Evolutionary conservation across 441 rosid genomes (phyloP), one percentile per base, ranked within the genome.

Genomic region (Erodium texanum): DNA sequence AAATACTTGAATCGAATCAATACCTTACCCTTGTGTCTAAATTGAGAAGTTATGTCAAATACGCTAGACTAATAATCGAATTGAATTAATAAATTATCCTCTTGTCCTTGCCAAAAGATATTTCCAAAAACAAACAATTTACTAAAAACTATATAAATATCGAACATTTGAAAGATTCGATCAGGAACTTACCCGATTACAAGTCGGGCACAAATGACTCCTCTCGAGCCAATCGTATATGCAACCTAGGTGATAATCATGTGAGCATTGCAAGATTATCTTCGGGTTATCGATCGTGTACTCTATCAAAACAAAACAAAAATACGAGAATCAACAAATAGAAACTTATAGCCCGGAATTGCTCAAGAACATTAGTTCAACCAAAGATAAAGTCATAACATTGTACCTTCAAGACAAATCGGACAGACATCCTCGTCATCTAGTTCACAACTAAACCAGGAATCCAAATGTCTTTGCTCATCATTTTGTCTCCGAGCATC

Each of bases 191-290:
- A 87, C 89, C 88, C 75, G 77, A 71, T 73, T 58, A 68, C 92
- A 83, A 32, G 83, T 66, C n/a, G 88, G 87, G 77, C 89, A 85
- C 9, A 67, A 71, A 68, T 72, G 19, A 56, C 86, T 83, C 82
- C 89, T 81, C 77, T 85, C 86, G 83, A 78, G 82, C 87, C 92
- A 87, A 66, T 87, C 86, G 48, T 78, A 82, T 72, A 82, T 83
- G 68, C 92, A 87, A 22, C 81, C 38, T 2, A 85, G 88, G 68
- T 87, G 92, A 69, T 72, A 85, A 62, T 74, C 68, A 66, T 81
- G 92, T 23, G 78, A 70, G 71, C 92, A 87, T 62, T 76, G 66
- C 54, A 80, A 73, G 1, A 61, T 59, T 70, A 77, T 79, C 71
- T 64, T 81, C 16, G 89, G 92, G 68, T 85, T 85, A 10, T 83